phyloP scores from a whole-genome alignment of 345 rosid genomes.

The Stellera chamaejasme region DNA sequence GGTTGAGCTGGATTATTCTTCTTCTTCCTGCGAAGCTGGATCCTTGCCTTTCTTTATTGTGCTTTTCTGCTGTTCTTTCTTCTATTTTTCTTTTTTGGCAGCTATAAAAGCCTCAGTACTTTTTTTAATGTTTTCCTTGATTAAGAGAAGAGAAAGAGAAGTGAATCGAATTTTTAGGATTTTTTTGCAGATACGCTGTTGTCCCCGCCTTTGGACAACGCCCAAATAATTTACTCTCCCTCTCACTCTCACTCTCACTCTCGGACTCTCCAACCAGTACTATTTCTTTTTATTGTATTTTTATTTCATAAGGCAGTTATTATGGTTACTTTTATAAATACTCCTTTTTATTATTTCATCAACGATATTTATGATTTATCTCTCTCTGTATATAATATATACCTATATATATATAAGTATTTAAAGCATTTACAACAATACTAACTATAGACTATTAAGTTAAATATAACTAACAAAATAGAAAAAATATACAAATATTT shows the following conservation, averaged over 20 bases:
- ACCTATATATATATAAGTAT: no score
- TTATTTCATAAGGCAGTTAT: no score
- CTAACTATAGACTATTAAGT: no score
- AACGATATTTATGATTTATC: no score
- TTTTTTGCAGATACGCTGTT: conserved; percentile 56
- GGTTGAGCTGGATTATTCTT: conserved; percentile 1
- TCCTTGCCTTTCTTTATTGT: conserved; percentile 7
- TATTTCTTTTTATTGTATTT: not conserved
- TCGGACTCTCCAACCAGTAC: not conserved
- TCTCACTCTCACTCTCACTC: not conserved
- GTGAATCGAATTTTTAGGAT: conserved; percentile 77
- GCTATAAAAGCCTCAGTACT: conserved; percentile 5
- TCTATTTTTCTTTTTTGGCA: not conserved
- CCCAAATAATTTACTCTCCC: conserved; percentile 18
- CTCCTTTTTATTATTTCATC: no score
- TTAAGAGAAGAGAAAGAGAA: conserved; percentile 32
- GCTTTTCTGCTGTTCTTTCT: not conserved
- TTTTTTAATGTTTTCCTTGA: conserved; percentile 24
- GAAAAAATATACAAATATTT: no score
- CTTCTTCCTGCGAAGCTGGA: not conserved
- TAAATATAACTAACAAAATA: no score
- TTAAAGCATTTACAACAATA: no score
- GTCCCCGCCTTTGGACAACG: conserved; percentile 24
- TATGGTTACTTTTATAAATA: no score
- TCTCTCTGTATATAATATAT: no score